Conservation (phyloP, 257 asterid species). For the Lycium barbarum region DNA sequence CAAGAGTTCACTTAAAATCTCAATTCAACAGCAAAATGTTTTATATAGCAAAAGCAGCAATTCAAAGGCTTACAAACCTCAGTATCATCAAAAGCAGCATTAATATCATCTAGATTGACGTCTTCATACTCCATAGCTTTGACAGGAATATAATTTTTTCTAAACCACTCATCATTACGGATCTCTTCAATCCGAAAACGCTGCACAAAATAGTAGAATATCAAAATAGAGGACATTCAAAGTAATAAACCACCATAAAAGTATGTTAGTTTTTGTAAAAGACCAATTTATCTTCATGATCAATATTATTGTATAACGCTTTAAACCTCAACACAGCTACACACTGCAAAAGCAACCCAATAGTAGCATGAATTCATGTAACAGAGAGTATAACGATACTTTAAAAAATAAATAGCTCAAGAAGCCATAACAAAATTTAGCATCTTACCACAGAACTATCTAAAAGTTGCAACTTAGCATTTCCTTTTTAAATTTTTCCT, state of each 20-base stretch:
- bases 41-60: not conserved
- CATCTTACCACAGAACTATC: not conserved
- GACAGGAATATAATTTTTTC: slow-evolving; percentile 73
- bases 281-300: slow-evolving; percentile 20
- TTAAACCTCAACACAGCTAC: slow-evolving; percentile 14
- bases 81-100: slow-evolving; percentile 96
- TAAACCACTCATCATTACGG: slow-evolving; percentile 93
- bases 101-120: slow-evolving; percentile 87
- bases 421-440: not conserved
- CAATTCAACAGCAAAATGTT: not conserved
- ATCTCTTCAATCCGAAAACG: slow-evolving; percentile 89
- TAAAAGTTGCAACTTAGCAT: not conserved
- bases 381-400: not conserved
- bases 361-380: not conserved
- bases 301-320: not conserved
- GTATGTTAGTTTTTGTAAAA: not conserved
- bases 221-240: not conserved
- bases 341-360: not conserved
- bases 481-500: not conserved
- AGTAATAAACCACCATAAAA: not conserved
- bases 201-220: slow-evolving; percentile 51
- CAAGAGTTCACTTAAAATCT: slow-evolving; percentile 21
- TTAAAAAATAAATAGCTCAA: slow-evolving; percentile 16
- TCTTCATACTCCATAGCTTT: slow-evolving; percentile 80
- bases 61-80: slow-evolving; percentile 67